Base-by-base conservation (phyloP, 164 flowering plant genomes). In the Aristolochia fimbriata region DNA sequence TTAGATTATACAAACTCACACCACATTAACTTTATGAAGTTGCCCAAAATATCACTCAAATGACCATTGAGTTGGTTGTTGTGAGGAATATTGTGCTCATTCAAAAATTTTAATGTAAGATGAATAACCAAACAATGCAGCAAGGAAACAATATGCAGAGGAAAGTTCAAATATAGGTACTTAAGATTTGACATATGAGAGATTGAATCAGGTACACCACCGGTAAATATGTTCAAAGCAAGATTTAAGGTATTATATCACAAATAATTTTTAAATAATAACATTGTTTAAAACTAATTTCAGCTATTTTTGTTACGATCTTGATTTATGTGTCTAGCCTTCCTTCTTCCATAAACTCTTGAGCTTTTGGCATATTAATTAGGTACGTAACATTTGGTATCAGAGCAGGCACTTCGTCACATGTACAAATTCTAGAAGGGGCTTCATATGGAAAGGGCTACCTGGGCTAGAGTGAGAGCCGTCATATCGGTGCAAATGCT, bases 1-100 rank as follows among this genome's bases (percentile, higher is more conserved):
- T 12, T 21, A 45, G 20, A n/a, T 14, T n/a, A n/a, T 21, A 15
- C 25, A 49, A 21, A 74, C 89, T 76, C 74, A 84, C 96, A 91
- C 51, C 19, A 51, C 46, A 27, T 66, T 24, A 51, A 91, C 84
- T 62, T 78, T 83, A 3, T 72, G 52, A 33, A 86, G 85, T 47
- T 83, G 65, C 41, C 77, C 81, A 77, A 88, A 86, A 91, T 82
- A 67, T 88, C 96, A 63, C 70, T 78, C 71, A 88, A 59, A 74
- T 86, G 86, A 25, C 85, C 84, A 59, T 62, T 79, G 47, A 88
- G 86, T 70, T 82, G 60, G 73, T 88, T 88, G 65, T 77, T 78
- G 67, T 79, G 81, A 65, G 88, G 79, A 74, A 80, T 66, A 67
- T 94, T 86, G 89, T 73, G 73, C n/a, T 15, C 64, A 63, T n/a